phyloP scores from a whole-genome alignment of 179 eudicot genomes.

The Spergularia azorica region DNA sequence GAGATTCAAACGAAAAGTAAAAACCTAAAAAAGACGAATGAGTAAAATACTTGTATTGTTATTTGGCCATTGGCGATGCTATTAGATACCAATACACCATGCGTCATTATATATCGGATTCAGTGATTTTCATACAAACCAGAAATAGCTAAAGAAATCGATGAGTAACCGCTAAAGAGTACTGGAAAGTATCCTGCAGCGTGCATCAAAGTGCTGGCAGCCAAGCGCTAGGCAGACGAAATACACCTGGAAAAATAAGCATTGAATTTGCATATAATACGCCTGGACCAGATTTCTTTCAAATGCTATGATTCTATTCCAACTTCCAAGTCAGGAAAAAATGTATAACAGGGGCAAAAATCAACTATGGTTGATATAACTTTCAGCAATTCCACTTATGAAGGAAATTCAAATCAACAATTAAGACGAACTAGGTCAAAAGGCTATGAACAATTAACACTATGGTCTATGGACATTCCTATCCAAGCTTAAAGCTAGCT shows the following conservation, averaged over 20 bases:
- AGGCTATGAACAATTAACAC: slow-evolving; percentile 14
- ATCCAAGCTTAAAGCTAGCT: not conserved
- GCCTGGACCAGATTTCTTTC: not conserved
- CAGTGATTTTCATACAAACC: too few relatives aligned
- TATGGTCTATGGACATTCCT: slow-evolving; percentile 12
- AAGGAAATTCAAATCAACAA: not conserved
- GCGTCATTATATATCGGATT: too few relatives aligned
- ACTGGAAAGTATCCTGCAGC: too few relatives aligned
- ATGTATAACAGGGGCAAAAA: not conserved
- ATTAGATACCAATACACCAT: too few relatives aligned
- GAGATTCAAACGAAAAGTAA: too few relatives aligned
- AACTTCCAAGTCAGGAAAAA: not conserved
- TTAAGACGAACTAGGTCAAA: not conserved
- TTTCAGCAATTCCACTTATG: not conserved
- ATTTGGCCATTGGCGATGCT: too few relatives aligned
- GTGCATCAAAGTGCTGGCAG: too few relatives aligned
- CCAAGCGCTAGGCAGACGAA: not conserved
- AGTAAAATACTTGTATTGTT: too few relatives aligned
- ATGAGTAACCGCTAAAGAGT: too few relatives aligned
- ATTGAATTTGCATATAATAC: not conserved
- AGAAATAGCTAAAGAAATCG: too few relatives aligned
- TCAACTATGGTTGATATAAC: not conserved
- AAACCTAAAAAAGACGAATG: too few relatives aligned
- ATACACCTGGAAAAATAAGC: not conserved
- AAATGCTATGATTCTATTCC: not conserved